Evolutionary conservation across 768 basidiomycete species (phyloP).

Genomic region (Sarcomyxa edulis): DNA sequence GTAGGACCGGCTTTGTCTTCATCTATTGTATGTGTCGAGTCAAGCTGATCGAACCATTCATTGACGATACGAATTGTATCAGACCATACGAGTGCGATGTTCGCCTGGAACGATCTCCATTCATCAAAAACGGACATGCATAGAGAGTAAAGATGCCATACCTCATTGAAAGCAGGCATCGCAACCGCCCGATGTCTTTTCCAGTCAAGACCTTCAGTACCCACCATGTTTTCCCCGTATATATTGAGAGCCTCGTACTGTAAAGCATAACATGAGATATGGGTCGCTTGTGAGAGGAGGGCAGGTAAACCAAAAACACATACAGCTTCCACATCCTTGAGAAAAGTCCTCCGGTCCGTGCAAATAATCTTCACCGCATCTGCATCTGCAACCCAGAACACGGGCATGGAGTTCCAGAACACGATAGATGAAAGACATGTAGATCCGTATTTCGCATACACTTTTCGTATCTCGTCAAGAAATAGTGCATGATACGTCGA

Average conservation of each 20-base stretch:
- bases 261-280: too few relatives aligned
- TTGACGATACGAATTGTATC: constrained; percentile 33
- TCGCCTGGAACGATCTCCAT: constrained; percentile 23
- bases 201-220: constrained; percentile 40
- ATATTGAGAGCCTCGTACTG: constrained; percentile 37
- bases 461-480: constrained; percentile 14
- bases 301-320: too few relatives aligned
- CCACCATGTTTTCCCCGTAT: constrained; percentile 41
- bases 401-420: constrained; percentile 22
- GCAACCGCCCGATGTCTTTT: constrained; percentile 38
- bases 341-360: constrained; percentile 27
- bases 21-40: constrained; percentile 7
- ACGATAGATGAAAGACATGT: constrained; percentile 31
- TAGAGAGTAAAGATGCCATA: constrained; percentile 5
- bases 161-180: constrained; percentile 49
- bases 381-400: constrained; percentile 38
- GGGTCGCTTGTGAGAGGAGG: constrained; percentile 1
- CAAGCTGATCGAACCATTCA: constrained; percentile 38
- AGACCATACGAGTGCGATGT: constrained; percentile 43
- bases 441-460: constrained; percentile 31
- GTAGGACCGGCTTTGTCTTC: constrained; percentile 4
- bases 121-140: not conserved
- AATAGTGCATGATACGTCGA: too few relatives aligned
- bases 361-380: constrained; percentile 33
- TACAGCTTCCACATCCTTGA: constrained; percentile 33